phyloP scores from a whole-genome alignment of 805 yeast species.

The Saccharomycopsis sp. region DNA sequence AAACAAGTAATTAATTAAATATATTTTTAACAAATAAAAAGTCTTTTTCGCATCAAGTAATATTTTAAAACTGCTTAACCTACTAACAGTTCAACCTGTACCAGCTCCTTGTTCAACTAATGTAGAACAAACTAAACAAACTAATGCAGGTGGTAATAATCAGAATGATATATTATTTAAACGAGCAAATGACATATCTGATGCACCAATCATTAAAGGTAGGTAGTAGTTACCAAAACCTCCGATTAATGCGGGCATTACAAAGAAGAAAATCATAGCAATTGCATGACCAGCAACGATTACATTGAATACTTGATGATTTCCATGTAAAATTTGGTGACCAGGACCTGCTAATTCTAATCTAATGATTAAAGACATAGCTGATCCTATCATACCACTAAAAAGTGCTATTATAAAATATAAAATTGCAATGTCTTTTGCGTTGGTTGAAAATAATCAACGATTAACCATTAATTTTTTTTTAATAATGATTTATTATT shows the following conservation, averaged over 20 bases:
- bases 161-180: constrained; percentile 20
- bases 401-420: constrained; percentile 22
- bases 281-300: constrained; percentile 22
- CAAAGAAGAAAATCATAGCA: constrained; percentile 22
- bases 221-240: constrained; percentile 21
- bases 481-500: too few species aligned
- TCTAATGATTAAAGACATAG: constrained; percentile 22
- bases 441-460: constrained; percentile 22
- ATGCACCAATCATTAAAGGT: constrained; percentile 21
- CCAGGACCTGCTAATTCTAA: constrained; percentile 23
- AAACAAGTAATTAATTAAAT: too few species aligned
- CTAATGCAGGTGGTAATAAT: constrained; percentile 20
- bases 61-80: too few species aligned
- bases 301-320: constrained; percentile 22
- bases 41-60: too few species aligned
- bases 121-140: constrained; percentile 18
- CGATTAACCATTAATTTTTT: constrained; percentile 13
- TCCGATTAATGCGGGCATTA: constrained; percentile 22
- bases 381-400: constrained; percentile 22
- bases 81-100: constrained; percentile 18
- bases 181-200: constrained; percentile 20
- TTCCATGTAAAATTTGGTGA: constrained; percentile 20
- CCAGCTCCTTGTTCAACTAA: constrained; percentile 19
- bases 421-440: constrained; percentile 23
- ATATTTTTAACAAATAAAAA: too few species aligned